A percentile compares a stretch with the other conserved stretches of the same genome.
Evolutionary conservation across 2,329 filamentous ascomycete genomes (phyloP).

Genomic region (Ophiostoma fasciatum): DNA sequence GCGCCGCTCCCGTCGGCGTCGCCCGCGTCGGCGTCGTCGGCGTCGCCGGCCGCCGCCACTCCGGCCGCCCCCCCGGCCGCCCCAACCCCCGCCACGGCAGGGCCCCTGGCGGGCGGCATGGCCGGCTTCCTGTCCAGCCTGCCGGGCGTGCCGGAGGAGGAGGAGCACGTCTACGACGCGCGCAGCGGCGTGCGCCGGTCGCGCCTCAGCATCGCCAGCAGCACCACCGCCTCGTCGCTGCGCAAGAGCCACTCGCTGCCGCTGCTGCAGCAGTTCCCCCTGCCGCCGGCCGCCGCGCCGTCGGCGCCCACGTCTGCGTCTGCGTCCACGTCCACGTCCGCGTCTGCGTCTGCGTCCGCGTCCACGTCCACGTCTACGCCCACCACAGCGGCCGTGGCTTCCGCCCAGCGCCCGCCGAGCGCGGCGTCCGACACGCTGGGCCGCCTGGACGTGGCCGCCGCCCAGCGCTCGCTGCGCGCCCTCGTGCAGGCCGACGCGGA

Average conservation of each 20-base stretch:
- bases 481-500: neutral
- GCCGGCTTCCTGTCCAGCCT: conserved; percentile 25
- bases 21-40: too few relatives aligned
- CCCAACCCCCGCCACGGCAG: too few relatives aligned
- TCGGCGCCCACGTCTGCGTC: too few relatives aligned
- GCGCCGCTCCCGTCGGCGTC: too few relatives aligned
- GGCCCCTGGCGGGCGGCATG: too few relatives aligned
- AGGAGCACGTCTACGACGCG: conserved; percentile 29
- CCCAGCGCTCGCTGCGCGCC: conserved; percentile 19
- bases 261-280: conserved; percentile 30
- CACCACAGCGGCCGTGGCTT: conserved; percentile 14
- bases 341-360: too few relatives aligned
- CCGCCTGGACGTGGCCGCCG: conserved; percentile 24
- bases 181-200: conserved; percentile 19
- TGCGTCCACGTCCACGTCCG: too few relatives aligned
- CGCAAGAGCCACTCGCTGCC: conserved; percentile 42
- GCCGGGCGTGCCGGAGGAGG: conserved; percentile 48
- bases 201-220: conserved; percentile 31
- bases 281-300: conserved; percentile 8
- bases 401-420: conserved; percentile 21
- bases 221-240: conserved; percentile 35
- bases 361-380: too few relatives aligned
- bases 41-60: too few relatives aligned
- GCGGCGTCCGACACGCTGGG: conserved; percentile 39
- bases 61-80: too few relatives aligned